A percentile compares a stretch with the other conserved stretches of the same genome.
Conservation (phyloP, 495 filamentous ascomycete genomes). For the Pyrenula massariospora region DNA sequence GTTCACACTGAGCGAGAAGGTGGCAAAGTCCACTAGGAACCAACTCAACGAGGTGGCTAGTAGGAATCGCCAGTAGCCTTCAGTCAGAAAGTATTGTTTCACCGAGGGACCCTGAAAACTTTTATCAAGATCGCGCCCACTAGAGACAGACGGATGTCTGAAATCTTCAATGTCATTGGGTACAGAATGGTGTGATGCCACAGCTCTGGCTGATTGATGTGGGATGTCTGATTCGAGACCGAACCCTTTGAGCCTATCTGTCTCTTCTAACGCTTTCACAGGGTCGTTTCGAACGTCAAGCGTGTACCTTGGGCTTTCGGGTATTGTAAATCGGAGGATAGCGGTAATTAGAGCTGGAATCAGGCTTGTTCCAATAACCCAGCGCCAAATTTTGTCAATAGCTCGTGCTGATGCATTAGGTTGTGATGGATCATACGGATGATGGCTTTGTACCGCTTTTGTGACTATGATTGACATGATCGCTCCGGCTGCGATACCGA, state of each 20-base stretch:
- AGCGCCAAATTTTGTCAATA: conserved; percentile 45
- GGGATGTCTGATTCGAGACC: not conserved
- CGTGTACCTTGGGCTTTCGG: conserved; percentile 47
- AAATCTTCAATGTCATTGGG: not conserved
- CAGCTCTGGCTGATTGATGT: not conserved
- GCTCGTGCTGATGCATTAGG: conserved; percentile 9
- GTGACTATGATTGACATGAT: conserved; percentile 30
- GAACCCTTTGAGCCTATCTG: conserved; percentile 1
- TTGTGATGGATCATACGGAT: not conserved
- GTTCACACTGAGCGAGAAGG: conserved; percentile 27
- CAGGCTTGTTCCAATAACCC: conserved; percentile 46
- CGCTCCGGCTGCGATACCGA: conserved; percentile 48
- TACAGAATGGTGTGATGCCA: not conserved
- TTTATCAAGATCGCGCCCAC: not conserved
- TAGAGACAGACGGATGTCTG: not conserved
- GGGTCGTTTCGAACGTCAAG: conserved; percentile 28
- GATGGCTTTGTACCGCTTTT: not conserved
- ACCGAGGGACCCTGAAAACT: conserved; percentile 6
- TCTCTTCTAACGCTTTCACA: conserved; percentile 13
- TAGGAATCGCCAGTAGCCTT: conserved; percentile 38
- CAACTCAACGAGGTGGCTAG: conserved; percentile 35
- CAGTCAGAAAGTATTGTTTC: conserved; percentile 15
- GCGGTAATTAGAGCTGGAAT: conserved; percentile 49
- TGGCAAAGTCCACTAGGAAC: conserved; percentile 30
- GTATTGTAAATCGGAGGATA: conserved; percentile 47